Base-by-base conservation (phyloP, 2,329 filamentous ascomycete genomes). In the Exophiala spinifera region DNA sequence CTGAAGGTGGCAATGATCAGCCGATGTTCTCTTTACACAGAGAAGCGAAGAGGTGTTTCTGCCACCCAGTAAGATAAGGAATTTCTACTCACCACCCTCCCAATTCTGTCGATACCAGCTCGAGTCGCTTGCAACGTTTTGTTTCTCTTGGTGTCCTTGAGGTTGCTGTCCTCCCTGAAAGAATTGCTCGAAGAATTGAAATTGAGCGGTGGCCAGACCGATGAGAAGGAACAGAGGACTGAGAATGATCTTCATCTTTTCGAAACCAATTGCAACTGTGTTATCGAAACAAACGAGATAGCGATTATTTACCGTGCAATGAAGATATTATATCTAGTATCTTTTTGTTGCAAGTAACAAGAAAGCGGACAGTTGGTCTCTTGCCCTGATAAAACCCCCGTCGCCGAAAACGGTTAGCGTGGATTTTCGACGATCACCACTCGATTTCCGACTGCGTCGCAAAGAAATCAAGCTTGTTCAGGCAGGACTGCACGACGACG, bases 131-230 rank as follows among this genome's bases (percentile, higher is more conserved):
- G 89, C 82, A 23, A 88, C 89, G 70, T 96, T 94, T 66, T 89
- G 86, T 21, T 83, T 82, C 63, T 85, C 79, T 52, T 83, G 81
- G 43, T 79, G 77, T 40, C 80, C 78, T 39, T 79, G 76, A 19
- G 75, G 80, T 53, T 82, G 77, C 11, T 77, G 74, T 58, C 74
- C 74, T 56, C 79, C 78, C 20, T 59, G 55, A 71, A 99, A 97
- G 89, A 97, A 96, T 66, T 97, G 90, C 70, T 96, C 91, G 74
- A 97, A 99, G 81, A 99, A 96, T 69, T 89, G 87, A 72, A 97
- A 97, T 74, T 97, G 92, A 10, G 89, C 89, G 53, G 80, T 76
- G 3, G 79, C 84, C 14, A 75, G 65, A 28, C 82, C 72, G 58
- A 82, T 74, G 55, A 89, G 67, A 23, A 90, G 70, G 46, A 88